A percentile compares a stretch with the other conserved stretches of the same genome.
Evolutionary conservation across 2,329 filamentous ascomycete species (phyloP).

Genomic region (Aphanocladium album): DNA sequence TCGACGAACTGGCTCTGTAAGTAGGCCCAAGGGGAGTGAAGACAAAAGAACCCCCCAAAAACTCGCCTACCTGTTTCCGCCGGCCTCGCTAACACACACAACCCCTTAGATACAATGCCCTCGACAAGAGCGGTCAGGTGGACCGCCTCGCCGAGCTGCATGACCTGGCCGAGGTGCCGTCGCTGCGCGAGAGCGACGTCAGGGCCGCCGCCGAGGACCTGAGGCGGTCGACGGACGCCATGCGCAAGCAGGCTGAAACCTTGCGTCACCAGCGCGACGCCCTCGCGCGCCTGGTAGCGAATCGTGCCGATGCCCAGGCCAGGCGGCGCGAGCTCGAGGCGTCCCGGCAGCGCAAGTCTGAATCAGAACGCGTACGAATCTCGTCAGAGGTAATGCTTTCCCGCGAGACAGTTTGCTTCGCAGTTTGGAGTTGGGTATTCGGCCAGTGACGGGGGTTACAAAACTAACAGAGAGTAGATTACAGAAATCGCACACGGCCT

Average conservation of each 20-base stretch:
- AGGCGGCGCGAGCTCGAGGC: constrained; percentile 27
- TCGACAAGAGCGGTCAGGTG: constrained; percentile 45
- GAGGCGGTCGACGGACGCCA: constrained; percentile 58
- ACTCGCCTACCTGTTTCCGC: no score
- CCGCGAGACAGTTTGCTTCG: background rate
- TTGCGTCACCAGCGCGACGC: constrained; percentile 59
- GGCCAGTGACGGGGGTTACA: background rate
- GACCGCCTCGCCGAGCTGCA: constrained; percentile 40
- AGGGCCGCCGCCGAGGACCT: constrained; percentile 57
- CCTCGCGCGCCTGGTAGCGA: constrained; percentile 46
- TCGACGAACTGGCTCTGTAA: constrained; percentile 51
- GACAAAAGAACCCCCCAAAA: no score
- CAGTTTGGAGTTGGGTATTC: background rate
- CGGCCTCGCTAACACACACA: constrained; percentile 13
- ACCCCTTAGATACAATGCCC: constrained; percentile 41
- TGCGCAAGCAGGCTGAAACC: constrained; percentile 58
- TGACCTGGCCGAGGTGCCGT: constrained; percentile 43
- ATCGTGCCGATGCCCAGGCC: constrained; percentile 24
- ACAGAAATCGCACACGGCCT: constrained; percentile 44
- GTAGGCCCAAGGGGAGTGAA: no score
- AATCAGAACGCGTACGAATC: constrained; percentile 37
- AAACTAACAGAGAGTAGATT: constrained; percentile 29
- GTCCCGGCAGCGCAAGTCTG: constrained; percentile 24
- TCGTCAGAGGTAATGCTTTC: constrained; percentile 33
- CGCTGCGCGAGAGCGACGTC: constrained; percentile 56